These are phyloP conservation scores for Cyberlindnera japonica DNA, from an alignment of 805 yeast species.

Conservation along the genomic window DNA sequence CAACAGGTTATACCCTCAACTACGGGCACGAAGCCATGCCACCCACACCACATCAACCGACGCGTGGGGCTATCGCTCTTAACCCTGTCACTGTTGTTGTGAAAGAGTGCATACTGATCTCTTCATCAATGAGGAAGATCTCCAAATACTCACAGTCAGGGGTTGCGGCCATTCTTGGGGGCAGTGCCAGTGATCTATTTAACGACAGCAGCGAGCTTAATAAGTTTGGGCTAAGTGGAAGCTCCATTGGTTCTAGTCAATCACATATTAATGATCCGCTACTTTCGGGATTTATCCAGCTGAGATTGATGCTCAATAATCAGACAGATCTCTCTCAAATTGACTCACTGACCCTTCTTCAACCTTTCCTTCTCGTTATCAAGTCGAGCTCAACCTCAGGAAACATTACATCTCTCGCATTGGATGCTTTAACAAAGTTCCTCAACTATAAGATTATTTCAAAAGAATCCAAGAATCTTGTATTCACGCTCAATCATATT, in stretches of 20 bases:
- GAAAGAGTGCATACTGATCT: constrained; percentile 81
- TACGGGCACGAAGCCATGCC: constrained; percentile 4
- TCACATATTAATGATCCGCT: constrained; percentile 53
- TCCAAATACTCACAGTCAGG: constrained; percentile 73
- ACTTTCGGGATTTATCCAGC: constrained; percentile 72
- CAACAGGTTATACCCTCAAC: too few relatives aligned
- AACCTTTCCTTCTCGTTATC: constrained; percentile 82
- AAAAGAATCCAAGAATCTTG: constrained; percentile 48
- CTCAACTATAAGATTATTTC: constrained; percentile 67
- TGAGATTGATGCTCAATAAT: constrained; percentile 66
- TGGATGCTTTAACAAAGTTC: constrained; percentile 71
- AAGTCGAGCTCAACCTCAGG: constrained; percentile 86
- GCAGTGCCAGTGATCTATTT: constrained; percentile 49
- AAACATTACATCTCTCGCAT: constrained; percentile 74
- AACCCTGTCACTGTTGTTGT: constrained; percentile 81
- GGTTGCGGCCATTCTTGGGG: constrained; percentile 81
- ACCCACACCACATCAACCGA: constrained; percentile 2
- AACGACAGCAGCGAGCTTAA: constrained; percentile 39
- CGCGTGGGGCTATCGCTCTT: constrained; percentile 36
- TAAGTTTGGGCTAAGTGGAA: constrained; percentile 23
- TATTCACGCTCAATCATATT: constrained; percentile 57
- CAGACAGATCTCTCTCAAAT: constrained; percentile 48
- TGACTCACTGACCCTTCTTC: constrained; percentile 70
- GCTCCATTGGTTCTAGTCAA: constrained; percentile 13
- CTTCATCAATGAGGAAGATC: constrained; percentile 86